Conservation (phyloP, 441 rosid species). For the Eutrema salsugineum region DNA sequence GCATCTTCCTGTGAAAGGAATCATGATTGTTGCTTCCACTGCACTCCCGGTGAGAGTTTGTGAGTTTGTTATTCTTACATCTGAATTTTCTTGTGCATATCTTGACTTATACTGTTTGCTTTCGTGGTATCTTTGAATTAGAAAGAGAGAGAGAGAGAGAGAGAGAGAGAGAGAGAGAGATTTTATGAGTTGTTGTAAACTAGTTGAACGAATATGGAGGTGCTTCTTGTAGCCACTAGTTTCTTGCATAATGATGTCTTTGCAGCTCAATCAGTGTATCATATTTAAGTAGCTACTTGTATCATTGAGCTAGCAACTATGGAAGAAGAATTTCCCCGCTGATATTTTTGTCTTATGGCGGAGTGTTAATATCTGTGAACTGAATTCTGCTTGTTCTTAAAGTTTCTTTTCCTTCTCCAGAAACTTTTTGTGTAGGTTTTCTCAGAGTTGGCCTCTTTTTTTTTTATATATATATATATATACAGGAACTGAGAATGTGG, state of each 20-base stretch:
- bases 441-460: conserved; percentile 14
- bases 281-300: not conserved
- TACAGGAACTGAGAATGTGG: conserved; percentile 56
- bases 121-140: not conserved
- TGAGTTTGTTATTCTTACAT: not conserved
- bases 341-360: not conserved
- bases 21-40: conserved; percentile 59
- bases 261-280: not conserved
- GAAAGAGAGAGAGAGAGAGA: not conserved
- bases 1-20: conserved; percentile 55
- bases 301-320: not conserved
- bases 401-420: not conserved
- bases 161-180: not conserved
- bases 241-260: not conserved
- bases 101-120: not conserved
- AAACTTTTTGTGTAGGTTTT: not conserved
- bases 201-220: not conserved
- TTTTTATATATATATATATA: too few species aligned
- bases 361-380: not conserved
- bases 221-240: not conserved
- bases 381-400: not conserved
- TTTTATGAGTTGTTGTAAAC: not conserved
- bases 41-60: conserved; percentile 47
- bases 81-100: not conserved
- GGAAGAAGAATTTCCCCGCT: not conserved